Percentiles rank a stretch among this genome's conserved stretches.
Conservation (phyloP, 495 filamentous ascomycete species). For the Penicillium lagena region DNA sequence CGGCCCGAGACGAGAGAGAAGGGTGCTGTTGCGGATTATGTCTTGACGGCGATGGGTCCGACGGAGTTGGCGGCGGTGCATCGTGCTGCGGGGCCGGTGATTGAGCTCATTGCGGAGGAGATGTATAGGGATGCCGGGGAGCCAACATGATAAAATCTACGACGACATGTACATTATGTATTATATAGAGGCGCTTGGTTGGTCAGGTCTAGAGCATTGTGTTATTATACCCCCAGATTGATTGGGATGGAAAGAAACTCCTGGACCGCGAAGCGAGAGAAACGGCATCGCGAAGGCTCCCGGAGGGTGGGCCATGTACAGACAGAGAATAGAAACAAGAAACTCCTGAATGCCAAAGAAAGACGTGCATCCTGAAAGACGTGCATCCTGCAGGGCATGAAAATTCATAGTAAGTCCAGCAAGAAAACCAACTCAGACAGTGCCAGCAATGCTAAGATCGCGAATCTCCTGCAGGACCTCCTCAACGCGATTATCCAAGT, state of each 20-base stretch:
- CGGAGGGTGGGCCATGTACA: too few relatives aligned
- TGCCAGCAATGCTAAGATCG: conserved; percentile 87
- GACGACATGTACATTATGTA: not conserved
- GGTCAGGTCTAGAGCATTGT: too few relatives aligned
- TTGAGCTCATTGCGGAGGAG: conserved; percentile 43
- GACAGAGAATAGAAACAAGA: too few relatives aligned
- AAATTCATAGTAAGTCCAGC: not conserved
- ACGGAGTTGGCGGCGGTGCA: conserved; percentile 45
- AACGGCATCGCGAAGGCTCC: too few relatives aligned
- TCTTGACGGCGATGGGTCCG: conserved; percentile 55
- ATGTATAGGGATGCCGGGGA: conserved; percentile 20
- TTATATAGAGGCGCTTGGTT: not conserved
- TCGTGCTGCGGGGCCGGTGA: conserved; percentile 41
- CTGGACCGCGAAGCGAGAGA: too few relatives aligned
- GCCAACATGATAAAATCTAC: not conserved
- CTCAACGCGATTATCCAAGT: conserved; percentile 87
- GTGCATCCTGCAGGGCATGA: too few relatives aligned
- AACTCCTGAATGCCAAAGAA: too few relatives aligned
- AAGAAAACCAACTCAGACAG: conserved; percentile 38
- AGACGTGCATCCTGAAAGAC: too few relatives aligned
- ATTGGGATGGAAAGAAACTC: too few relatives aligned
- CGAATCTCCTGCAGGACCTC: conserved; percentile 95
- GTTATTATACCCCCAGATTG: too few relatives aligned
- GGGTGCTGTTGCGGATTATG: conserved; percentile 56
- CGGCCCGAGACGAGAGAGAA: conserved; percentile 54